Base-by-base conservation (phyloP, 169 alveolate genomes). In the Cyclospora cayetanensis region DNA sequence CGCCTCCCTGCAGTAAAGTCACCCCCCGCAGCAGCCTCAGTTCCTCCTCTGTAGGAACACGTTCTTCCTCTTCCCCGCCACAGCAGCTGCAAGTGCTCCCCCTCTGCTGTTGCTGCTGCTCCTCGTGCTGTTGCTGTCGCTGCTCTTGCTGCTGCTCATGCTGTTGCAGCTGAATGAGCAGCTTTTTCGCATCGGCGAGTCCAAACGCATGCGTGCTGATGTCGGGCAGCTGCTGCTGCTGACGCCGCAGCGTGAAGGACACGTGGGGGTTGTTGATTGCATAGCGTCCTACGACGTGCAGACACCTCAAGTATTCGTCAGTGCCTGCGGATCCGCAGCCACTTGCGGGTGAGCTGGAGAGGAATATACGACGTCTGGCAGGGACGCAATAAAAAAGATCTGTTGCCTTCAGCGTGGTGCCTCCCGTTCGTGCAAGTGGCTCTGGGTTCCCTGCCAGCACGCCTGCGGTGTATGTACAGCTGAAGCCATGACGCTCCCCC, bases 261-360 rank as follows among this genome's bases (percentile, higher is more conserved):
- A 97, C 96, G 70, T 93, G 93, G 1, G 99, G 98, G 93, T 97
- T 97, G 91, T 98, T 99, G 60, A 98, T 94, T 22, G 99, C 96
- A 86, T 98, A 98, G 90, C 97, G 97, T 66, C 96, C 97, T 22
- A 98, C 96, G 9, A 98, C 97, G 52, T 98, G 99, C 15, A 98
- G 96, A 87, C 98, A 97, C 83, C 94, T 93, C 60, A 93, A 72
- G 91, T 96, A 97, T 55, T 97, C 99, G 34, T 96, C 97, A 80
- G 95, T 41, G 11, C 60, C 60, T 46, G n/a, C n/a, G n/a, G n/a
- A n/a, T 74, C 22, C 39, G 60, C 60, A 12, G 60, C 60, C 60
- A 12, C 60, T 22, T 22, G 60, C 60, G 25, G 20, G 25, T 15
- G 60, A 12, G 20, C 25, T 15, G 25, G 60, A 46, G 0, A 34